Conservation (phyloP, 805 yeast species). For the Wickerhamomyces subpelliculosus region DNA sequence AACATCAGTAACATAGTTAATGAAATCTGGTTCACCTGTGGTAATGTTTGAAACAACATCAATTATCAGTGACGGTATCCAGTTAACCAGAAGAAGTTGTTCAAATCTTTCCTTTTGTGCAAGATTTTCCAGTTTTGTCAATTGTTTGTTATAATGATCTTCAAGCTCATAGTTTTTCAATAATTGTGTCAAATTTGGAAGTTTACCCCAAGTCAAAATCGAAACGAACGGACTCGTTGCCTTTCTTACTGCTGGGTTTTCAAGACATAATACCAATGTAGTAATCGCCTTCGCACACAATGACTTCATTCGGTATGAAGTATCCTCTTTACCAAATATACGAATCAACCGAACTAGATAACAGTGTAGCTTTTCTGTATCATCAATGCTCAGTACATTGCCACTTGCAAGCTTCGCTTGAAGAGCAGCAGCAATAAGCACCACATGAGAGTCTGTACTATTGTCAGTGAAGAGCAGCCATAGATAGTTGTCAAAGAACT, state of each 20-base stretch:
- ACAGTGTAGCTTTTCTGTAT: constrained; percentile 2
- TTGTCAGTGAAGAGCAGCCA: neutral
- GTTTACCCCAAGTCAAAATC: constrained; percentile 8
- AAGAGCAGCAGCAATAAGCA: neutral
- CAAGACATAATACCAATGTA: constrained; percentile 1
- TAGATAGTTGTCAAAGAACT: neutral
- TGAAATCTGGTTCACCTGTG: too few relatives aligned
- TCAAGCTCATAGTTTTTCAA: neutral
- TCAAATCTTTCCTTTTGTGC: neutral
- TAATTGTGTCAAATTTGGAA: neutral
- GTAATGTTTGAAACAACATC: too few relatives aligned
- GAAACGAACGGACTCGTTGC: constrained; percentile 14
- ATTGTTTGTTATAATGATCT: neutral
- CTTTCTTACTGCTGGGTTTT: constrained; percentile 1
- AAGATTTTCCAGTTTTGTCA: neutral
- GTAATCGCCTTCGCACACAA: constrained; percentile 2
- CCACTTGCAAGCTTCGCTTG: neutral
- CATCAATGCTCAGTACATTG: neutral
- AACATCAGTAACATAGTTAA: neutral
- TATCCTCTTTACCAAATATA: constrained; percentile 7
- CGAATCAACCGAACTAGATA: constrained; percentile 12
- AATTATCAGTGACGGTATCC: neutral
- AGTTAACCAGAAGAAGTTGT: neutral
- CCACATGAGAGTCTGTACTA: neutral
- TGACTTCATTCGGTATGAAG: constrained; percentile 1